These are phyloP conservation scores for Fagus crenata DNA, from an alignment of 306 rosid species.

Conservation along the genomic window DNA sequence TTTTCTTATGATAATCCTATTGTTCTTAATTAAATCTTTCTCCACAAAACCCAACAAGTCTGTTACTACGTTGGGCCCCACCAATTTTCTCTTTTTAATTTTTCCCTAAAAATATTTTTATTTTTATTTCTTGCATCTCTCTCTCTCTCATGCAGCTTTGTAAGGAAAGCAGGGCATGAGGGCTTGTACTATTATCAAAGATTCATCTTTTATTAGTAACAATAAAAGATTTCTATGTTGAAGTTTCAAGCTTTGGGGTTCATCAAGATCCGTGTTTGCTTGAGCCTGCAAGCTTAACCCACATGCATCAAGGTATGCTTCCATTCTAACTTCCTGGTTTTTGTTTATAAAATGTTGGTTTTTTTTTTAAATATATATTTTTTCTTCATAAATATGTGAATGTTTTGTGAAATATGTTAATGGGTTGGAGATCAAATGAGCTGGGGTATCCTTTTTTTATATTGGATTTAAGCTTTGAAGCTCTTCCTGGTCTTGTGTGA, in stretches of 20 bases:
- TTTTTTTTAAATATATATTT: background rate
- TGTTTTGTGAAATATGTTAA: slow-evolving; percentile 24
- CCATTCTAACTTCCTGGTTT: slow-evolving; percentile 33
- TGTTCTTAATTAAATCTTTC: slow-evolving; percentile 27
- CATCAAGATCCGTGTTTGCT: slow-evolving; percentile 48
- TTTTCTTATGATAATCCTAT: background rate
- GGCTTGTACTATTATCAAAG: slow-evolving; percentile 32
- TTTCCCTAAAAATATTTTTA: slow-evolving; percentile 21
- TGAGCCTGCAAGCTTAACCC: slow-evolving; percentile 39
- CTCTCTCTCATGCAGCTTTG: slow-evolving; percentile 55
- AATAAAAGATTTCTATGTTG: slow-evolving; percentile 32
- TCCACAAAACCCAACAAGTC: slow-evolving; percentile 53
- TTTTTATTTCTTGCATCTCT: slow-evolving; percentile 30
- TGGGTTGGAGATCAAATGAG: slow-evolving; percentile 39
- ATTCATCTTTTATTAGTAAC: slow-evolving; percentile 26
- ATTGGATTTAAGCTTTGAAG: slow-evolving; percentile 34
- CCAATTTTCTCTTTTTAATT: slow-evolving; percentile 31
- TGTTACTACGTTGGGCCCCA: slow-evolving; percentile 56
- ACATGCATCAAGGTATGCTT: slow-evolving; percentile 50
- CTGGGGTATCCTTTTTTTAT: slow-evolving; percentile 9
- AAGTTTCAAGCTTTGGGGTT: slow-evolving; percentile 41
- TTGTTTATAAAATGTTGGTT: slow-evolving; percentile 12
- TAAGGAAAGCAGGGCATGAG: slow-evolving; percentile 46
- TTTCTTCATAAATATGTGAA: slow-evolving; percentile 2
- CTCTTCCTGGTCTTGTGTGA: slow-evolving; percentile 33